Percentiles rank a stretch among this genome's conserved stretches.
These are phyloP conservation scores for Berkeleyomyces basicola DNA, from an alignment of 2,329 filamentous ascomycete genomes.

Conservation along the genomic window DNA sequence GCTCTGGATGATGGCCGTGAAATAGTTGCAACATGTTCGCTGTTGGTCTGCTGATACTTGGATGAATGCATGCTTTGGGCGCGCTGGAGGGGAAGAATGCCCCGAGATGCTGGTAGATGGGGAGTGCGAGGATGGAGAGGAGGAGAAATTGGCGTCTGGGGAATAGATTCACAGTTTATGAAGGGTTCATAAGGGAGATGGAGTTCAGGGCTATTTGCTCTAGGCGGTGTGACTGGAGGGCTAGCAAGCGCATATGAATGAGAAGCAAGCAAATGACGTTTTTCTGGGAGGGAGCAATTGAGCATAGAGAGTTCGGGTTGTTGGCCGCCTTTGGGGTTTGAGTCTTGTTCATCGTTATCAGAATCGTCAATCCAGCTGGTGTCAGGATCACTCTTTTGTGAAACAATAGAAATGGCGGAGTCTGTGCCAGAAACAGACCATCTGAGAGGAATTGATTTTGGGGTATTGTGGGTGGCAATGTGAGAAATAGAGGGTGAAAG, in stretches of 20 bases:
- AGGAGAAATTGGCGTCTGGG: slow-evolving; percentile 7
- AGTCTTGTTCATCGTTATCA: slow-evolving; percentile 20
- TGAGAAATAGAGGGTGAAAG: slow-evolving; percentile 1
- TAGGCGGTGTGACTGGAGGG: slow-evolving; percentile 8
- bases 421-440: not conserved
- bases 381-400: slow-evolving; percentile 14
- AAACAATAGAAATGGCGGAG: slow-evolving; percentile 3
- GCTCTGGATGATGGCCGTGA: not conserved
- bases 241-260: slow-evolving; percentile 6
- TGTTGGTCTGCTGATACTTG: not conserved
- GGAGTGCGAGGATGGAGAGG: not conserved
- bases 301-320: not conserved
- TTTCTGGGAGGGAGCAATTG: not conserved
- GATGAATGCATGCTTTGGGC: not conserved
- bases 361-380: slow-evolving; percentile 25
- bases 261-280: not conserved
- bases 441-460: not conserved
- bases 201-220: slow-evolving; percentile 3
- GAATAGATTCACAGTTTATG: not conserved
- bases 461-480: not conserved
- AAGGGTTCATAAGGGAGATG: not conserved
- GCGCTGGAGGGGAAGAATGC: not conserved
- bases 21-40: not conserved
- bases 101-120: not conserved
- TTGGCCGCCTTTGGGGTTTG: not conserved